Evolutionary conservation across 2,329 filamentous ascomycete species (phyloP).

Genomic region (Penicillium sclerotigenum): DNA sequence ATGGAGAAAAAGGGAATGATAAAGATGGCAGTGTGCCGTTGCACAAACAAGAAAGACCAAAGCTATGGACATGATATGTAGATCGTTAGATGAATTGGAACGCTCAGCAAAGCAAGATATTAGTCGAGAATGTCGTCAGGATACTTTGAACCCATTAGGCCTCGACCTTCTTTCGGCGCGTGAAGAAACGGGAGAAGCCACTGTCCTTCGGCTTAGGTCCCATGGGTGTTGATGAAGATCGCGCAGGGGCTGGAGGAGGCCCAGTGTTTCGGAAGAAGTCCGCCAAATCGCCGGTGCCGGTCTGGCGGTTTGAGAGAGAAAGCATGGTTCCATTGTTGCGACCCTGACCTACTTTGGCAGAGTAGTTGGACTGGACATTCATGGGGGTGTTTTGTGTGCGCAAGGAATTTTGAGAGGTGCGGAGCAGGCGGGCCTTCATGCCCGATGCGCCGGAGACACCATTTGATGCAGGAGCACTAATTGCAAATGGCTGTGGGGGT

Average conservation of each 20-base stretch:
- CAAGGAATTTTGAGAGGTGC: slow-evolving; percentile 33
- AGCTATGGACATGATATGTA: slow-evolving; percentile 25
- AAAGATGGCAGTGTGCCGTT: slow-evolving; percentile 4
- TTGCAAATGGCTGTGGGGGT: slow-evolving; percentile 30
- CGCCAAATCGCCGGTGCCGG: slow-evolving; percentile 64
- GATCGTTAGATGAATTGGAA: slow-evolving; percentile 23
- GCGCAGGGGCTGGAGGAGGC: slow-evolving; percentile 51
- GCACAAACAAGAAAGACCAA: slow-evolving; percentile 15
- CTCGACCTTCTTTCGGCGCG: slow-evolving; percentile 32
- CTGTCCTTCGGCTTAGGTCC: slow-evolving; percentile 26
- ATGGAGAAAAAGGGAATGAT: slow-evolving; percentile 2
- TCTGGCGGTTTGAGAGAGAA: slow-evolving; percentile 27
- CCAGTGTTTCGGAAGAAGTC: slow-evolving; percentile 69
- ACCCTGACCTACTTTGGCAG: slow-evolving; percentile 38
- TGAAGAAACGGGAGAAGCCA: slow-evolving; percentile 37
- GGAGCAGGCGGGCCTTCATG: slow-evolving; percentile 38
- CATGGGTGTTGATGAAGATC: slow-evolving; percentile 14
- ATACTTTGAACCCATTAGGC: slow-evolving; percentile 11
- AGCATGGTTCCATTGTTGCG: slow-evolving; percentile 29
- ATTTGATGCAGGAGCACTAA: slow-evolving; percentile 18
- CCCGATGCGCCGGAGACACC: slow-evolving; percentile 19
- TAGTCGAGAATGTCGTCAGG: slow-evolving; percentile 5
- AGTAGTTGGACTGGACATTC: slow-evolving; percentile 35
- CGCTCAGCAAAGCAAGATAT: slow-evolving; percentile 24
- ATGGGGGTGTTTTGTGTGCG: slow-evolving; percentile 34